Evolutionary conservation across 164 flowering plant species (phyloP), one percentile per base, ranked within the genome.

Genomic region (Annona squamosa): DNA sequence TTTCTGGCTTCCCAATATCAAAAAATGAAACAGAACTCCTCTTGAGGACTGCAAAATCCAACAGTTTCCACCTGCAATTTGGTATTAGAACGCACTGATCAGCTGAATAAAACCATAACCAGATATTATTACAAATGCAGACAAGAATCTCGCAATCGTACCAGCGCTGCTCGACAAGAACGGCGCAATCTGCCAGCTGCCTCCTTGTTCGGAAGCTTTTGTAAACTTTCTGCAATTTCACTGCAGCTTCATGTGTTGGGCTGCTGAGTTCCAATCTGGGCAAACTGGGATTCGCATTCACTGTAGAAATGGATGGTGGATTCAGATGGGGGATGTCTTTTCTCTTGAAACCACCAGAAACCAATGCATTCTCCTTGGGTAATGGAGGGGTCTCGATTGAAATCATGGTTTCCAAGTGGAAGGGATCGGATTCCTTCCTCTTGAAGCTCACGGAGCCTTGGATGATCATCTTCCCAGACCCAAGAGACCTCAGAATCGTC

Each of bases 141-240:
- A 63, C 17, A n/a, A 41, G 48, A 63, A 59, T 45, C 41, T 37
- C 1, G n/a, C 46, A 77, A 16, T 73, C 79, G 70, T 73, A 90
- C 97, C 97, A 92, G 81, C 86, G 82, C 76, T 92, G 95, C 79
- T 90, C 97, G 12, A 87, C 88, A 16, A 94, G 88, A 75, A 94
- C 96, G 4, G 98, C 98, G 80, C 97, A 94, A 78, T 94, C 98
- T 5, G 98, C 98, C 46, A 94, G 84, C 82, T 87, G 88, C 81
- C 98, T 76, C 73, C 98, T 85, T 0, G 97, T 94, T 42, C 97
- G 76, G 75, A 92, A 94, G 77, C 98, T 94, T 80, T 92, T 92
- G 79, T 94, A 94, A 19, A 94, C 98, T 80, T 94, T 94, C 85
- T 94, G 98, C 80, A 94, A 81, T 82, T 87, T 90, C 16, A 87